Conservation (phyloP, 2,329 filamentous ascomycete species). For the Alternaria viburni region DNA sequence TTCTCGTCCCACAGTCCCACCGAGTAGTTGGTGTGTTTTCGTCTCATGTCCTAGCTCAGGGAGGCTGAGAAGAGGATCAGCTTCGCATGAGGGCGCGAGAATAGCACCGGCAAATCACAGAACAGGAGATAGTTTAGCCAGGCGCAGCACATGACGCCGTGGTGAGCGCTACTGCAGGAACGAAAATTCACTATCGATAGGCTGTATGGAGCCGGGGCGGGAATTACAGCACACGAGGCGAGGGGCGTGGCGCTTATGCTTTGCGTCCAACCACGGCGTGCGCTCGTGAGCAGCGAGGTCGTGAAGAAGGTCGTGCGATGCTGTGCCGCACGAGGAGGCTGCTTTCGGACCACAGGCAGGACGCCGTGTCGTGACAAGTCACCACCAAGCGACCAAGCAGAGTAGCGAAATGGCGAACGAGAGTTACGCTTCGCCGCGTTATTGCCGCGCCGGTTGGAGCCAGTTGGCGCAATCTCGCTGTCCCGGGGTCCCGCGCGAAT, state of each 20-base stretch:
- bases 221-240: not conserved
- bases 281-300: not conserved
- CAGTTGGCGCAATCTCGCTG: conserved; percentile 15
- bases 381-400: conserved; percentile 1
- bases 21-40: not conserved
- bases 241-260: conserved; percentile 1
- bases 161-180: conserved; percentile 15
- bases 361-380: conserved; percentile 3
- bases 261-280: not conserved
- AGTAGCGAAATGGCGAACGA: not conserved
- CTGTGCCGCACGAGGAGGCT: not conserved
- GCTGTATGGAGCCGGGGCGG: not conserved
- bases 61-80: conserved; percentile 1
- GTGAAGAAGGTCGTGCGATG: not conserved
- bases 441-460: conserved; percentile 15
- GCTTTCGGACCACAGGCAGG: not conserved
- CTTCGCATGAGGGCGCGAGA: conserved; percentile 3
- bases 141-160: not conserved
- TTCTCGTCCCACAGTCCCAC: not conserved
- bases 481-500: conserved; percentile 4
- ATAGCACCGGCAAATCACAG: conserved; percentile 7
- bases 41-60: not conserved
- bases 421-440: conserved; percentile 3
- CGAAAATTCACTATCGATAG: conserved; percentile 9
- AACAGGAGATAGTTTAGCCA: conserved; percentile 1